Percentiles rank a stretch among this genome's conserved stretches.
These are phyloP conservation scores for Penicillium sp. DNA, from an alignment of 2,329 filamentous ascomycete species.

Conservation along the genomic window DNA sequence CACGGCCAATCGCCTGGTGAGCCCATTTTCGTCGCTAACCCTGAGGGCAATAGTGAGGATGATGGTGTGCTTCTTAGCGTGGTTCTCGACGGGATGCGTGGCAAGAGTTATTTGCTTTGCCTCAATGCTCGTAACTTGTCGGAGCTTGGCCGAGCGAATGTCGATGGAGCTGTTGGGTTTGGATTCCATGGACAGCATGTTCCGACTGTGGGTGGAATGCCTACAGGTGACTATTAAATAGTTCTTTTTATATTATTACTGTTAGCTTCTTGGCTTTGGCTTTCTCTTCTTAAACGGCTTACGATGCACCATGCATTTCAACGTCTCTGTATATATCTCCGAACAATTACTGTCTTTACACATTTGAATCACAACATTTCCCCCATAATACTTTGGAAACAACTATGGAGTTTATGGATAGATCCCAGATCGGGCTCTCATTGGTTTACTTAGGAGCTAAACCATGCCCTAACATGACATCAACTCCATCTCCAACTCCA, in stretches of 20 bases:
- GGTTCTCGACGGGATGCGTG: slow-evolving; percentile 50
- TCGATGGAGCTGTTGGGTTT: slow-evolving; percentile 49
- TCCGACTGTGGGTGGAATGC: slow-evolving; percentile 18
- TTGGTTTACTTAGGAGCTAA: neutral
- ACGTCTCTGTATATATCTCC: neutral
- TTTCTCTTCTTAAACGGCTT: neutral
- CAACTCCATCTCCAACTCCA: neutral
- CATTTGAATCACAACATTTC: no score
- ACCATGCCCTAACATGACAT: neutral
- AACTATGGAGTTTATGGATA: neutral
- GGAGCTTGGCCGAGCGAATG: slow-evolving; percentile 52
- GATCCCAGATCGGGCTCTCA: neutral
- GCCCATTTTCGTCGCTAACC: slow-evolving; percentile 50
- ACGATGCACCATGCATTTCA: neutral
- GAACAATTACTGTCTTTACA: neutral
- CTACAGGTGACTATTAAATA: slow-evolving; percentile 28
- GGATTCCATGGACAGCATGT: slow-evolving; percentile 54
- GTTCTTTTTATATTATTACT: neutral
- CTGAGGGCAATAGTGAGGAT: slow-evolving; percentile 43
- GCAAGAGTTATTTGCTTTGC: slow-evolving; percentile 53
- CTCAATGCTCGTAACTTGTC: slow-evolving; percentile 50
- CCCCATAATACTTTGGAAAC: no score
- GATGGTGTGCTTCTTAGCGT: slow-evolving; percentile 54
- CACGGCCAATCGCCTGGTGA: slow-evolving; percentile 54
- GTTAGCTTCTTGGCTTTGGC: neutral